Evolutionary conservation across 202 grass and related monocot species (phyloP).

Genomic region (Bolboschoenoplectus hybrid): DNA sequence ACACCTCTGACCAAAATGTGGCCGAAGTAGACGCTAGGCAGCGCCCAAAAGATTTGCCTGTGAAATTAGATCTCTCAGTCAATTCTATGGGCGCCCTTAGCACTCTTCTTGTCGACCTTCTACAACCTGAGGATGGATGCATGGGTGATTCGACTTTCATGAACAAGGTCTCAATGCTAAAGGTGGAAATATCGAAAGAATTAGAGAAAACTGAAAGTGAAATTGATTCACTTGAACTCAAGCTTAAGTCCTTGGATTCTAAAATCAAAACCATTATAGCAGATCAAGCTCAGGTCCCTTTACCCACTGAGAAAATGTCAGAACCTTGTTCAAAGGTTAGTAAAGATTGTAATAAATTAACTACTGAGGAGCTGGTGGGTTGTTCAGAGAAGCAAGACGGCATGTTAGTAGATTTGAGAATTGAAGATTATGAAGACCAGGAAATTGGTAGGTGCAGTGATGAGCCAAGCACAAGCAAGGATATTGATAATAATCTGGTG

Average conservation of each 20-base stretch:
- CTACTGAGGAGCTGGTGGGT: background rate
- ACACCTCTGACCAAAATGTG: slow-evolving; percentile 24
- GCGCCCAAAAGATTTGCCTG: slow-evolving; percentile 27
- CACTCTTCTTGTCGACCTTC: slow-evolving; percentile 44
- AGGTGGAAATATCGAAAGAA: slow-evolving; percentile 48
- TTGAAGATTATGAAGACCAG: background rate
- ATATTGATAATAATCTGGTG: background rate
- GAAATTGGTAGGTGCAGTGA: slow-evolving; percentile 27
- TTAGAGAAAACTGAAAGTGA: slow-evolving; percentile 54
- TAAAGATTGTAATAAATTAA: slow-evolving; percentile 31
- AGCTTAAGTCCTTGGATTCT: slow-evolving; percentile 43
- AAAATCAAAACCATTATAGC: background rate
- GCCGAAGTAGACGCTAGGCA: background rate
- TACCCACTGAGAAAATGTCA: slow-evolving; percentile 1
- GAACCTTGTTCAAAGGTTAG: background rate
- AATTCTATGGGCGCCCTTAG: slow-evolving; percentile 38
- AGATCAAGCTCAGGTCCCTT: background rate
- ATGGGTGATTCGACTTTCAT: slow-evolving; percentile 49
- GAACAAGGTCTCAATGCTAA: slow-evolving; percentile 48
- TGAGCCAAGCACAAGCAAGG: slow-evolving; percentile 15
- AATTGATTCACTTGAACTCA: slow-evolving; percentile 53
- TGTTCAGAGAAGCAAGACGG: slow-evolving; percentile 23
- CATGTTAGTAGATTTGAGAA: slow-evolving; percentile 27
- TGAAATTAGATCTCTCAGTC: slow-evolving; percentile 40
- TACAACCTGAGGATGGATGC: slow-evolving; percentile 50